Evolutionary conservation across 2,329 filamentous ascomycete species (phyloP).

Genomic region (Fusarium luffae): DNA sequence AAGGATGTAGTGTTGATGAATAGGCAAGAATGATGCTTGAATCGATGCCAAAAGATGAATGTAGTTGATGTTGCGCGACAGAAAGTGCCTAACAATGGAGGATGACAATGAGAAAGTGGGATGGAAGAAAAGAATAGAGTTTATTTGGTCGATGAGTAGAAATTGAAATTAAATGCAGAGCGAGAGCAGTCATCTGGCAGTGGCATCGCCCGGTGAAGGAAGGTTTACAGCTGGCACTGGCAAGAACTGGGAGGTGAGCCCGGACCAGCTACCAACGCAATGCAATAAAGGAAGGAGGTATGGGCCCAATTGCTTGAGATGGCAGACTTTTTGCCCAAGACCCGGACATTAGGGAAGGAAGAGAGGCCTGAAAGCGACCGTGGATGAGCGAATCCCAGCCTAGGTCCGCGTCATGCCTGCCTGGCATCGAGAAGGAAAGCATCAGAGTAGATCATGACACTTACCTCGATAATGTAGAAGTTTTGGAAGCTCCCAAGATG

Average conservation of each 20-base stretch:
- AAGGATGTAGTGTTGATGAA: constrained; percentile 22
- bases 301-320: not conserved
- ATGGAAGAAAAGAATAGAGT: constrained; percentile 23
- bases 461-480: not conserved
- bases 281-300: not conserved
- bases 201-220: not conserved
- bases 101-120: constrained; percentile 10
- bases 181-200: not conserved
- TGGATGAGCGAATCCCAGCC: not conserved
- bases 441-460: not conserved
- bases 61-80: constrained; percentile 7
- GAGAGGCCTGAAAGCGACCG: not conserved
- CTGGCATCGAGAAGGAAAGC: not conserved
- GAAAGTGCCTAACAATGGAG: constrained; percentile 12
- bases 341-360: not conserved
- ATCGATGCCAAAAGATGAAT: constrained; percentile 23
- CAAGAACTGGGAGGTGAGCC: constrained; percentile 5
- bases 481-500: not conserved
- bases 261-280: not conserved
- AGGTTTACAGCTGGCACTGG: constrained; percentile 12
- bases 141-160: constrained; percentile 5
- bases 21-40: constrained; percentile 41
- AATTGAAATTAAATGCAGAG: not conserved
- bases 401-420: not conserved
- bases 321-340: not conserved